Percentiles rank a stretch among this genome's conserved stretches.
Evolutionary conservation across 1,139 yeast species (phyloP).

Genomic region (Debaryomyces singareniensis): DNA sequence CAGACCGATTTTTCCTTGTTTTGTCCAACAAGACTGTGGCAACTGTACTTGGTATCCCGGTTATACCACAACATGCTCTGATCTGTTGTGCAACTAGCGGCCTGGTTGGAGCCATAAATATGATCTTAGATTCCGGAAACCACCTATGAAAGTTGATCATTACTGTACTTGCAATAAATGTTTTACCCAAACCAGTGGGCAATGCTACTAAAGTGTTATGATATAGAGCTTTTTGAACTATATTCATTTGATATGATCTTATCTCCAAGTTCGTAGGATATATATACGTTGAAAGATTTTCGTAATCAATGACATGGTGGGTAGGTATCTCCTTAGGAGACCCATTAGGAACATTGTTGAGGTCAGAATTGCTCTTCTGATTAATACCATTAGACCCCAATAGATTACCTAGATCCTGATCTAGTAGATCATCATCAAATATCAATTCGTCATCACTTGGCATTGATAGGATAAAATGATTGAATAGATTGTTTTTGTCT

Average conservation of each 20-base stretch:
- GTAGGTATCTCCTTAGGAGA: constrained; percentile 24
- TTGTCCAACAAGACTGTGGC: constrained; percentile 82
- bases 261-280: constrained; percentile 84
- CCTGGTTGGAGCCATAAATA: constrained; percentile 95
- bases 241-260: constrained; percentile 83
- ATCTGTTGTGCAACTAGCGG: constrained; percentile 98
- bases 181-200: constrained; percentile 97
- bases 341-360: neutral
- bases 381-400: neutral
- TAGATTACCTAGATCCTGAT: constrained; percentile 2
- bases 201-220: constrained; percentile 80
- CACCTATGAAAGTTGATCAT: constrained; percentile 87
- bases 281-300: constrained; percentile 45
- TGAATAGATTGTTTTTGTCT: neutral
- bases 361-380: neutral
- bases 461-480: constrained; percentile 2
- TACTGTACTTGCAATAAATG: constrained; percentile 90
- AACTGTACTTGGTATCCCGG: constrained; percentile 71
- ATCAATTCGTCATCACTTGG: constrained; percentile 11
- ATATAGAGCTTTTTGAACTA: constrained; percentile 65
- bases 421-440: constrained; percentile 9
- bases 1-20: constrained; percentile 55
- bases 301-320: constrained; percentile 44
- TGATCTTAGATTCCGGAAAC: constrained; percentile 70
- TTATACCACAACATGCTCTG: constrained; percentile 82